Conservation (phyloP, 768 basidiomycete genomes). For the Amanita exitialis region DNA sequence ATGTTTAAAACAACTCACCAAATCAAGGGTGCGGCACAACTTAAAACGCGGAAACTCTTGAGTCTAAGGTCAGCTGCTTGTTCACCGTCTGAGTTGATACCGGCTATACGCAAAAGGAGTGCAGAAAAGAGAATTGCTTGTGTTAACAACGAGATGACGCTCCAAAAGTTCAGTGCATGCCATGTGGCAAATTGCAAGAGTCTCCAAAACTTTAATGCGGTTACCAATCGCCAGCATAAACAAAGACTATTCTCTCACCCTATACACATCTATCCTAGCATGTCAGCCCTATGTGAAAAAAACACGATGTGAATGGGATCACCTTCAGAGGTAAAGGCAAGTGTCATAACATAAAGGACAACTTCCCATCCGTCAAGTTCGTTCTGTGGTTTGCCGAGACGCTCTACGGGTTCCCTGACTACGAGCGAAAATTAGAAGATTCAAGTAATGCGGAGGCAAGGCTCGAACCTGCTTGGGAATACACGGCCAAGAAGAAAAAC, state of each 20-base stretch:
- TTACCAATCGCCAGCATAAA: neutral
- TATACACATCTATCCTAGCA: constrained; percentile 35
- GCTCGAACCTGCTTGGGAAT: constrained; percentile 70
- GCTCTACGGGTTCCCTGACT: constrained; percentile 76
- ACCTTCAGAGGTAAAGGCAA: constrained; percentile 80
- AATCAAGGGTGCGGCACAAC: constrained; percentile 80
- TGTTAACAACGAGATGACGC: constrained; percentile 56
- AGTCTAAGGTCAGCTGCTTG: constrained; percentile 31
- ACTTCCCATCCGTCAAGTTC: constrained; percentile 76
- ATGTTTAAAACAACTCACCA: constrained; percentile 44
- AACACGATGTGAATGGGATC: constrained; percentile 7
- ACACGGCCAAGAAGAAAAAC: constrained; percentile 69
- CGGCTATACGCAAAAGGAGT: constrained; percentile 60
- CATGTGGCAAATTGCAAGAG: constrained; percentile 68
- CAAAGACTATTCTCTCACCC: constrained; percentile 23
- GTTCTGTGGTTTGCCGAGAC: constrained; percentile 40
- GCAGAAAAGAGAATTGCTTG: constrained; percentile 65
- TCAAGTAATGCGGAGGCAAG: neutral
- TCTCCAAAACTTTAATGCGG: constrained; percentile 44
- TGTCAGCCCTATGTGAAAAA: neutral
- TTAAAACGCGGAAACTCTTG: constrained; percentile 80
- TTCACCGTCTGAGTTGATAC: constrained; percentile 32
- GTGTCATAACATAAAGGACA: constrained; percentile 65
- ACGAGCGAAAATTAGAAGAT: neutral
- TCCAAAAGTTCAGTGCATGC: constrained; percentile 81